phyloP scores from a whole-genome alignment of 805 yeast species.

The Candida broadrunensis region DNA sequence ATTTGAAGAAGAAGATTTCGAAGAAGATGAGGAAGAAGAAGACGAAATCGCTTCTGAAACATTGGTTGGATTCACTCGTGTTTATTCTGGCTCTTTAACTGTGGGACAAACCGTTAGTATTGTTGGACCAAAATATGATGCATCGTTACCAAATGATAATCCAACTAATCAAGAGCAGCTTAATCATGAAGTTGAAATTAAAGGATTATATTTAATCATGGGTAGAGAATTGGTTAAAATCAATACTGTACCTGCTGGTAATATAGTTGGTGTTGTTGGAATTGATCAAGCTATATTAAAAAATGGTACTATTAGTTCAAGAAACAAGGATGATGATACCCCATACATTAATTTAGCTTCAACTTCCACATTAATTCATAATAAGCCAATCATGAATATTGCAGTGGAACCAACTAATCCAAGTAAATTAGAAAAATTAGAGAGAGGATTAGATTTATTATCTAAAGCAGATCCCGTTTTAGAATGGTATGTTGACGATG shows the following conservation, averaged over 20 bases:
- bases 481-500: conserved; percentile 73
- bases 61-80: conserved; percentile 82
- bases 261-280: conserved; percentile 92
- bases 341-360: conserved; percentile 67
- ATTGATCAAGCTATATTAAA: conserved; percentile 78
- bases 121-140: conserved; percentile 85
- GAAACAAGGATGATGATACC: conserved; percentile 64
- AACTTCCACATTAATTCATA: conserved; percentile 46
- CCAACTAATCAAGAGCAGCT: conserved; percentile 49
- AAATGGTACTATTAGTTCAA: conserved; percentile 74
- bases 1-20: conserved; percentile 41
- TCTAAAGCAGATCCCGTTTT: conserved; percentile 95
- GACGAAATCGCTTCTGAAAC: conserved; percentile 54
- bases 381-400: conserved; percentile 91
- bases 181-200: conserved; percentile 54
- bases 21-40: conserved; percentile 43
- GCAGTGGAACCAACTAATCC: conserved; percentile 96
- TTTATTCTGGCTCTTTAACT: conserved; percentile 78
- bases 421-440: conserved; percentile 69
- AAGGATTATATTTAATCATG: conserved; percentile 80
- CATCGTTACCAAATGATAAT: conserved; percentile 37
- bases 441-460: conserved; percentile 71
- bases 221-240: conserved; percentile 84
- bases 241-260: conserved; percentile 87
- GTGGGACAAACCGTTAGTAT: conserved; percentile 75